These are phyloP conservation scores for Aureobasidium uvarum DNA, from an alignment of 2,329 filamentous ascomycete genomes.

Conservation along the genomic window DNA sequence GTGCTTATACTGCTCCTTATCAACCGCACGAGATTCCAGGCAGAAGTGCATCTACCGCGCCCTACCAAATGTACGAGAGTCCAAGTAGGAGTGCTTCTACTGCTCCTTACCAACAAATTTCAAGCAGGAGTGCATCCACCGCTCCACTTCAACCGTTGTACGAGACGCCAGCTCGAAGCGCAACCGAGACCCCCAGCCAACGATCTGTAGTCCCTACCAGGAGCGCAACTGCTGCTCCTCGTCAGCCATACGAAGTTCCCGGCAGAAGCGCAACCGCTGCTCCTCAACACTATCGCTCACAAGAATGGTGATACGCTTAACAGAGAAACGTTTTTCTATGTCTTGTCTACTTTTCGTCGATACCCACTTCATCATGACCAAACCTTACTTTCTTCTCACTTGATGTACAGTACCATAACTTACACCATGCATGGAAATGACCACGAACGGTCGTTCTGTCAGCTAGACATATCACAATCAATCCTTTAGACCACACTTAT, in stretches of 20 bases:
- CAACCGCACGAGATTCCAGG: neutral
- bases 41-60: neutral
- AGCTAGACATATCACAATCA: neutral
- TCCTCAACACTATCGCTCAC: neutral
- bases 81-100: neutral
- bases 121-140: neutral
- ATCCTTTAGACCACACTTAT: neutral
- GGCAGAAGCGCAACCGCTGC: slow-evolving; percentile 8
- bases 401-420: neutral
- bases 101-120: too few species aligned
- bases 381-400: neutral
- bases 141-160: neutral
- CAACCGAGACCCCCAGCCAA: neutral
- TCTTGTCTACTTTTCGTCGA: neutral
- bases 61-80: neutral
- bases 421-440: neutral
- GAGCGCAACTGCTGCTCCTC: neutral
- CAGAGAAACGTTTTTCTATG: neutral
- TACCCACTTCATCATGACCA: neutral
- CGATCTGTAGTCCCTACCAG: neutral
- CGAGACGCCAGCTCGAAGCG: neutral
- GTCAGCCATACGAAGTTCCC: neutral
- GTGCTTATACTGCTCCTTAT: neutral
- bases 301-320: neutral
- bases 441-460: neutral